Percentiles rank a stretch among this genome's conserved stretches.
phyloP scores from a whole-genome alignment of 208 protist genomes.

The Endotrypanum monterogeii region DNA sequence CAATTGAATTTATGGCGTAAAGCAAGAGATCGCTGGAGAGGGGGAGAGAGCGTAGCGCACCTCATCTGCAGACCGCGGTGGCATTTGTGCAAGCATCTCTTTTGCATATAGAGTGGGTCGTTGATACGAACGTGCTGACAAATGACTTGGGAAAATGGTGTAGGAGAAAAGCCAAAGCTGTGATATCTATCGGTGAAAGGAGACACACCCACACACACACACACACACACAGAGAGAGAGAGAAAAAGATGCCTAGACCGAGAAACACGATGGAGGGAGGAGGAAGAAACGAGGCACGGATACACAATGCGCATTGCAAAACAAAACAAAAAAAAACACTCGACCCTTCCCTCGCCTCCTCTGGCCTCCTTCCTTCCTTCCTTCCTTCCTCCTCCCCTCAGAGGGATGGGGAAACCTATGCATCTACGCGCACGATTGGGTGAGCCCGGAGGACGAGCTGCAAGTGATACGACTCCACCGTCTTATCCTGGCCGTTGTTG shows the following conservation, averaged over 20 bases:
- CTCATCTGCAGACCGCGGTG: too few relatives aligned
- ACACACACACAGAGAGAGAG: too few relatives aligned
- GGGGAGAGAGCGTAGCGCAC: neutral
- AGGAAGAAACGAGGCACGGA: neutral
- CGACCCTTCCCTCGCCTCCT: too few relatives aligned
- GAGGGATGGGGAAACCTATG: neutral
- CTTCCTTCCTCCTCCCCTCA: neutral
- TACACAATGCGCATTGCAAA: neutral
- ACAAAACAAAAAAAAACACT: neutral
- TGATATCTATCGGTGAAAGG: neutral
- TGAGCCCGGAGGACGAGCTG: constrained; percentile 81
- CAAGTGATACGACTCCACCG: constrained; percentile 84
- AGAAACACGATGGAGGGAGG: neutral
- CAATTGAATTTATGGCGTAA: neutral
- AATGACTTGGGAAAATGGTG: too few relatives aligned
- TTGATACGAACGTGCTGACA: neutral
- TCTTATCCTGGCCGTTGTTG: constrained; percentile 85
- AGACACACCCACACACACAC: neutral
- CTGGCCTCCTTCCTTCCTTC: too few relatives aligned
- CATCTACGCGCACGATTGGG: constrained; percentile 37
- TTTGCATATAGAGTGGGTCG: neutral
- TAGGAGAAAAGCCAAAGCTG: neutral
- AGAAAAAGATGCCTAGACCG: too few relatives aligned
- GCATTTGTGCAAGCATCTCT: too few relatives aligned
- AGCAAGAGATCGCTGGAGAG: neutral